phyloP scores from a whole-genome alignment of 129 eudicot species.

The Lactuca sativa region DNA sequence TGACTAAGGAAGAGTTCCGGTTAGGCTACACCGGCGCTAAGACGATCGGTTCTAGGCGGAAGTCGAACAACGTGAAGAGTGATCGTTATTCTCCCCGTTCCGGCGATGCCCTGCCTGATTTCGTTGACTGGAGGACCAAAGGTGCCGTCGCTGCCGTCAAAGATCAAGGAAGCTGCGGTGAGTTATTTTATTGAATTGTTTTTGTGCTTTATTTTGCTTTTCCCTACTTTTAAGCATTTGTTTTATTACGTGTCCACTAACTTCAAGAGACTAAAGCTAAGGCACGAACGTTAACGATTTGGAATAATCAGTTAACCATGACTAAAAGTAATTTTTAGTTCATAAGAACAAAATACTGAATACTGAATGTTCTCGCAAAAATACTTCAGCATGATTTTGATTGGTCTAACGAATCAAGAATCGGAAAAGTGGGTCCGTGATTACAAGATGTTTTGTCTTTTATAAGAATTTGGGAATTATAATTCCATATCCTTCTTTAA shows the following conservation, averaged over 20 bases:
- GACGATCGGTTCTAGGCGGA: conserved; percentile 19
- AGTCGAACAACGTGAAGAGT: conserved; percentile 38
- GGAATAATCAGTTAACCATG: no score
- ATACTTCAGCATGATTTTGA: neutral
- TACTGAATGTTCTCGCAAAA: no score
- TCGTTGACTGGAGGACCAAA: conserved; percentile 68
- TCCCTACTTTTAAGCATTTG: neutral
- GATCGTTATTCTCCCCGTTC: conserved; percentile 48
- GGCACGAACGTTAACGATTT: no score
- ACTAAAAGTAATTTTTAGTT: no score
- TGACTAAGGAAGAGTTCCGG: conserved; percentile 78
- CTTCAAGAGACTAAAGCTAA: no score
- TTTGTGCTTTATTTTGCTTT: neutral
- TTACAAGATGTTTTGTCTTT: neutral
- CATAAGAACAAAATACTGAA: no score
- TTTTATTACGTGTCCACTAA: neutral
- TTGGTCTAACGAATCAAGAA: neutral
- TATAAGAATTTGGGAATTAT: neutral
- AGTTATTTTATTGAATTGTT: conserved; percentile 12
- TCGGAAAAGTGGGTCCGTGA: neutral
- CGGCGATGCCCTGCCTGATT: conserved; percentile 65
- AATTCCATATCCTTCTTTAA: neutral
- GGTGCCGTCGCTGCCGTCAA: conserved; percentile 71
- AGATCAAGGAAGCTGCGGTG: conserved; percentile 90
- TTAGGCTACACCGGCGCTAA: conserved; percentile 45